Evolutionary conservation across 2,329 filamentous ascomycete species (phyloP), one percentile per base, ranked within the genome.

Genomic region (Colletotrichum neosansevieriae): DNA sequence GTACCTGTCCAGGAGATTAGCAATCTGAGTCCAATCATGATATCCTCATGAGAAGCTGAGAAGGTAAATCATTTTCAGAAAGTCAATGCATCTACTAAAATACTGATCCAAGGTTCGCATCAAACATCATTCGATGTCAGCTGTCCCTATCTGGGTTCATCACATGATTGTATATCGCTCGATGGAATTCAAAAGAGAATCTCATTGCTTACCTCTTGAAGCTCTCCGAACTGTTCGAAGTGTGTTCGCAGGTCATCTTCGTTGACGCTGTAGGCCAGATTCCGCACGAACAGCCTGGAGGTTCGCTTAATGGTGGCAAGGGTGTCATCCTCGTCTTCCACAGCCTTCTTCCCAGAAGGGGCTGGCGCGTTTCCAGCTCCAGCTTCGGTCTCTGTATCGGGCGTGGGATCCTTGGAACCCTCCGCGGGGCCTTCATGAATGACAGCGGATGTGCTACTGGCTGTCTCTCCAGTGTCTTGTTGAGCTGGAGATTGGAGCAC

Each of bases 141-240:
- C 90, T 98, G 96, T 98, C 96, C 96, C 96, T 98, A 98, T 98
- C 96, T 92, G 92, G 89, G 84, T 93, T 98, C 95, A 98, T 98
- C 96, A 95, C 49, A 61, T 57, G 42, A 72, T 69, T 67, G 59
- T 54, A 21, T 61, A 42, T 44, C 17, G 44, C 49, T 53, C 42
- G 57, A 10, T 19, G 12, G 7, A 45, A 36, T 72, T 60, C 58
- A 50, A 66, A n/a, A 21, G 71, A 70, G 70, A 71, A 56, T 63
- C 67, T 72, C 71, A 70, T 62, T 72, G 81, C 93, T 86, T 90
- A 98, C 96, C 91, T 98, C 95, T 86, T 95, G 88, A 53, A 98
- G 81, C 63, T 86, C 83, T 42, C 94, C 95, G 77, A 91, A 95
- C 29, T 85, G 84, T 51, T 84, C 83, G 75, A 98, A 97, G 54